phyloP scores from a whole-genome alignment of 345 rosid species.

The Citropsis articulata region DNA sequence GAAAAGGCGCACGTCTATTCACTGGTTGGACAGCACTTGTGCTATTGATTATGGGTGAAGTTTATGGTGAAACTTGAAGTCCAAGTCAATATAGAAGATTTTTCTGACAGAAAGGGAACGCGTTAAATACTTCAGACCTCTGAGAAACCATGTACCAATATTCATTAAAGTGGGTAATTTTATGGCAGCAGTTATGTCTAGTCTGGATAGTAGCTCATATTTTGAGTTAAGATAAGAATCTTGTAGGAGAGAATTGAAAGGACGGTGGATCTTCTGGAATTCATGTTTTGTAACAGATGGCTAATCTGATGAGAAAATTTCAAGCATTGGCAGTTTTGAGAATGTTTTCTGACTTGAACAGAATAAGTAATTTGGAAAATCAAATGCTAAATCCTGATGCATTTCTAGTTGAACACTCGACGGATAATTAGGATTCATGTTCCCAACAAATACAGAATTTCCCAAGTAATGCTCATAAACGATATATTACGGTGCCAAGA shows the following conservation, averaged over 20 bases:
- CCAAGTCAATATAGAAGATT: not conserved
- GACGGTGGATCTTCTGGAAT: not conserved
- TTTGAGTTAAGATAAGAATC: not conserved
- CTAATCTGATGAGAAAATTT: too few relatives aligned
- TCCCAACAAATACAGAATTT: not conserved
- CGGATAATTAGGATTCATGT: not conserved
- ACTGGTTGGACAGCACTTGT: slow-evolving; percentile 88
- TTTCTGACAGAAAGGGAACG: not conserved
- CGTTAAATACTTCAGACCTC: not conserved
- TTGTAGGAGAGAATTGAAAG: not conserved
- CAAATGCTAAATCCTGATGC: not conserved
- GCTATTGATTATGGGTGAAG: slow-evolving; percentile 74
- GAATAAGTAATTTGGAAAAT: not conserved
- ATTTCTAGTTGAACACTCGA: not conserved
- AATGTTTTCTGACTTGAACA: too few relatives aligned
- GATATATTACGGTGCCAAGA: not conserved
- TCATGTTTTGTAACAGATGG: too few relatives aligned
- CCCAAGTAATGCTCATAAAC: too few relatives aligned
- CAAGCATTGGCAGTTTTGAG: too few relatives aligned
- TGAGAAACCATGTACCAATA: not conserved
- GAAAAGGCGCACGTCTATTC: slow-evolving; percentile 71
- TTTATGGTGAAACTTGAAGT: slow-evolving; percentile 32
- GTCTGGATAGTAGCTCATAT: not conserved
- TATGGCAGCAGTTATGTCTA: not conserved
- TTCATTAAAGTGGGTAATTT: not conserved